These are phyloP conservation scores for Apiotrichum sp. DNA, from an alignment of 1,284 basidiomycete species.

Conservation along the genomic window DNA sequence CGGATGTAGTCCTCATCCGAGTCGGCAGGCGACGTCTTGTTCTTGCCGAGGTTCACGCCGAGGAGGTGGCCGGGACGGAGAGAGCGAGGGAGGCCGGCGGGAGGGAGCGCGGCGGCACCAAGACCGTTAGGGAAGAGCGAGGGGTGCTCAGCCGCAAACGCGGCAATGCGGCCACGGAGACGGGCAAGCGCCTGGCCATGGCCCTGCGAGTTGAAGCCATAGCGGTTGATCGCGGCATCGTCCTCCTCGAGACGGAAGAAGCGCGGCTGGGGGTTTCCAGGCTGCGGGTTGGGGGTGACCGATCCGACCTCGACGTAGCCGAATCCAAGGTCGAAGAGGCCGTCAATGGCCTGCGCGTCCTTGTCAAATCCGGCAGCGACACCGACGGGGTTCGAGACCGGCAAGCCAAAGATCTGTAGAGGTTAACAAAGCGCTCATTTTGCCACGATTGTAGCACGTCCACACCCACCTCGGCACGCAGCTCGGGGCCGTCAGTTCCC, in stretches of 20 bases:
- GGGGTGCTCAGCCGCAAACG: slow-evolving; percentile 46
- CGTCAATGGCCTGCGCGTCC: slow-evolving; percentile 91
- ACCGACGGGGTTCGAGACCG: slow-evolving; percentile 78
- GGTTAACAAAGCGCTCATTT: slow-evolving; percentile 27
- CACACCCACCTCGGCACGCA: slow-evolving; percentile 62
- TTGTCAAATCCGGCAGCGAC: slow-evolving; percentile 98
- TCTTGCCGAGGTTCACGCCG: slow-evolving; percentile 93
- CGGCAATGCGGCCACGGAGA: slow-evolving; percentile 58
- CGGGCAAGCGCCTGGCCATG: slow-evolving; percentile 72
- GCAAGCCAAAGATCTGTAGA: slow-evolving; percentile 72
- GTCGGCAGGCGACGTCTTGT: slow-evolving; percentile 76
- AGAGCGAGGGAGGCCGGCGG: slow-evolving; percentile 59
- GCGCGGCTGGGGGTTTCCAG: slow-evolving; percentile 86
- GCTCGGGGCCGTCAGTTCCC: slow-evolving; percentile 61
- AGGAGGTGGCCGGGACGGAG: slow-evolving; percentile 68
- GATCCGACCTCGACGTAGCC: slow-evolving; percentile 97
- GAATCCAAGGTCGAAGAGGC: slow-evolving; percentile 89
- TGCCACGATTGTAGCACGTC: slow-evolving; percentile 72
- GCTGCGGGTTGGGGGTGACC: slow-evolving; percentile 86
- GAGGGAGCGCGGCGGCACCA: slow-evolving; percentile 45
- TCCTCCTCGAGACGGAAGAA: slow-evolving; percentile 85
- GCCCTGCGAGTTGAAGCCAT: slow-evolving; percentile 94
- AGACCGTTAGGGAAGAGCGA: slow-evolving; percentile 37
- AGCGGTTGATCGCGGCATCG: slow-evolving; percentile 85
- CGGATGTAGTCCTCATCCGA: slow-evolving; percentile 81